Base-by-base conservation (phyloP, 1,284 basidiomycete genomes). In the Ustilago hordei region DNA sequence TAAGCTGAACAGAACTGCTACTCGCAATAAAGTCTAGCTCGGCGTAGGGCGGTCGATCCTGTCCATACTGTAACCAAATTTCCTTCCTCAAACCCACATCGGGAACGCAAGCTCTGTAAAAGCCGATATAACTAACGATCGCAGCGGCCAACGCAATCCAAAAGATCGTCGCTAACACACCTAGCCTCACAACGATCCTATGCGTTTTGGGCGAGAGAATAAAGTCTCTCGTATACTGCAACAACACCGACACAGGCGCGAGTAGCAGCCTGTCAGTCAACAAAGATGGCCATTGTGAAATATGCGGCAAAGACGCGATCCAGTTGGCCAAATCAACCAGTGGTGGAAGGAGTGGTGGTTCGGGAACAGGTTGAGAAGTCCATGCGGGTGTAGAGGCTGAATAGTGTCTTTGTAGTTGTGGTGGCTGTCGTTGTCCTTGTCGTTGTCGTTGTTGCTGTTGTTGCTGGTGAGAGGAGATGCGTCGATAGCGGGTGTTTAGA, bases 31-130 rank as follows among this genome's bases (percentile, higher is more conserved):
- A 81, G 31, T 74, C 66, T 15, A 82, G 73, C 12, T 68, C 39
- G 1, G 79, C 71, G 34, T 50, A 72, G 23, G 77, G 60, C 12
- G 69, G 69, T 31, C 65, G 57, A 35, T 64, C 50, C 7, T 72
- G 62, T 19, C 81, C 81, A 47, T 84, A 81, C 52, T 84, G 79
- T 32, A 86, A 68, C 75, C 77, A 81, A 12, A 86, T 73, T n/a
- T 80, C 75, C 48, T 82, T 79, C 6, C 74, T 43, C 5, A 81
- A 55, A 5, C 81, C 76, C 4, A 81, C 76, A 23, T 81, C 69
- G 5, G 84, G 84, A 9, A 85, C 82, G 84, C 84, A 86, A 4
- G 80, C 79, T 38, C 83, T 65, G 56, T 85, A 85, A 67, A 86
- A 86, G 15, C 82, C 83, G 35, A 81, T 63, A 54, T 85, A 86